Conservation (phyloP, 306 rosid species). For the Dryas alaskensis region DNA sequence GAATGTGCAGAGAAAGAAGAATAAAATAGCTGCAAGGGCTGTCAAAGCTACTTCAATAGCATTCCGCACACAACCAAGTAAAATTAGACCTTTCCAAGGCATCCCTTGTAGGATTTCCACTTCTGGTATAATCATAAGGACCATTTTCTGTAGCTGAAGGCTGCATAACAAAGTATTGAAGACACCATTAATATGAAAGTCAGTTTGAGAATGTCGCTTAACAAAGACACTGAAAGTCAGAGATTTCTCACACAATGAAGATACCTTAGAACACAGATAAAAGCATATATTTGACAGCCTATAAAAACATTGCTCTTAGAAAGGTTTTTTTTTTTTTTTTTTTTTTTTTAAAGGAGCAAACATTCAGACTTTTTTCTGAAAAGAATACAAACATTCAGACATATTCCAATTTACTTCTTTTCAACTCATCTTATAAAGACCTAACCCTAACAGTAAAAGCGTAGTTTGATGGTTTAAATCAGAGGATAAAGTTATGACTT, state of each 20-base stretch:
- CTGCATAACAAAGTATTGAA: constrained; percentile 43
- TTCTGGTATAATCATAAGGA: constrained; percentile 85
- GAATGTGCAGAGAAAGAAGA: constrained; percentile 13
- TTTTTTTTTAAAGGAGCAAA: no score
- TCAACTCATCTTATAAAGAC: background rate
- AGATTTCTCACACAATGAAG: constrained; percentile 5
- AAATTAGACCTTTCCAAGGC: constrained; percentile 67
- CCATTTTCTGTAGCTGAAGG: constrained; percentile 85
- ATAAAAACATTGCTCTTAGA: background rate
- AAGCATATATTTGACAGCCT: background rate
- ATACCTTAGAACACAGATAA: constrained; percentile 1
- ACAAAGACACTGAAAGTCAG: background rate
- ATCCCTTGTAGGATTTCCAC: constrained; percentile 94
- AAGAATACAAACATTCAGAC: background rate
- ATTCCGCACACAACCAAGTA: constrained; percentile 15
- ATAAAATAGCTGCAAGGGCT: constrained; percentile 1
- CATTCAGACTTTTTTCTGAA: background rate
- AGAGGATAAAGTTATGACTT: background rate
- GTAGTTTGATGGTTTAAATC: background rate
- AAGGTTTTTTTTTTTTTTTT: background rate
- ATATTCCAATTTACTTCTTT: background rate
- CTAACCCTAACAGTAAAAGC: background rate
- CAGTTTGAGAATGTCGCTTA: background rate
- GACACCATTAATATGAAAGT: background rate
- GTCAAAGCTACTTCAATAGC: constrained; percentile 12